These are phyloP conservation scores for Boehmeria nivea DNA, from an alignment of 306 rosid species.

Conservation along the genomic window DNA sequence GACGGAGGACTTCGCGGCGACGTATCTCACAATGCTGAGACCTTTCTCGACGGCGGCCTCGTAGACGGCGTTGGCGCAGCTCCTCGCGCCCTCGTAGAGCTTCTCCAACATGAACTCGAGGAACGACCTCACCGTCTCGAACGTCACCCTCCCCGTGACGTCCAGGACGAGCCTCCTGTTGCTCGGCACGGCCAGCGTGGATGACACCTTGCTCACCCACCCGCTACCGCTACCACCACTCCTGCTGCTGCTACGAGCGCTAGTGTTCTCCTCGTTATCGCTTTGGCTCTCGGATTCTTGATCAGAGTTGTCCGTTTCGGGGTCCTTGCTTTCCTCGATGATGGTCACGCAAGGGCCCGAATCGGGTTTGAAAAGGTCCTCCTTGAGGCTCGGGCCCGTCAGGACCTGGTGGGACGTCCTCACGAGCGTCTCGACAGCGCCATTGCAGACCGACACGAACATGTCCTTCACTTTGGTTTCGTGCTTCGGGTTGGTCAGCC, in stretches of 20 bases:
- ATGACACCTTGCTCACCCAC: conserved; percentile 46
- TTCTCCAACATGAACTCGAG: conserved; percentile 52
- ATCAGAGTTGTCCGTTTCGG: conserved; percentile 9
- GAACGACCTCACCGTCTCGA: conserved; percentile 62
- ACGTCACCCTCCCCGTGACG: conserved; percentile 60
- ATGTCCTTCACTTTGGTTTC: conserved; percentile 53
- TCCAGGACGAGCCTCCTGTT: conserved; percentile 58
- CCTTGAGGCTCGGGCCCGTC: conserved; percentile 32
- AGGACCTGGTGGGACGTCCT: conserved; percentile 68
- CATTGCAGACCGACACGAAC: conserved; percentile 56
- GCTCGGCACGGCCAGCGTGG: conserved; percentile 56
- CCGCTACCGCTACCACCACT: conserved; percentile 11
- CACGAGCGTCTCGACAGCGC: conserved; percentile 62
- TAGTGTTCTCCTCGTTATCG: no score
- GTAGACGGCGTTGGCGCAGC: conserved; percentile 32
- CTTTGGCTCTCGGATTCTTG: conserved; percentile 7
- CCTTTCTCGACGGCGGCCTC: conserved; percentile 49
- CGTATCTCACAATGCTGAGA: conserved; percentile 44
- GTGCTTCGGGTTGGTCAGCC: conserved; percentile 69
- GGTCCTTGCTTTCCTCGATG: conserved; percentile 11
- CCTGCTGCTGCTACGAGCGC: no score
- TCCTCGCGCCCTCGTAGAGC: conserved; percentile 38
- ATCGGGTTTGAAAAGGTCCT: no score
- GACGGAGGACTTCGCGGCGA: conserved; percentile 45
- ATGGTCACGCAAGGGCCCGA: neutral